Percentiles rank a stretch among this genome's conserved stretches.
Evolutionary conservation across 2,329 filamentous ascomycete genomes (phyloP).

Genomic region (Fusarium clavum): DNA sequence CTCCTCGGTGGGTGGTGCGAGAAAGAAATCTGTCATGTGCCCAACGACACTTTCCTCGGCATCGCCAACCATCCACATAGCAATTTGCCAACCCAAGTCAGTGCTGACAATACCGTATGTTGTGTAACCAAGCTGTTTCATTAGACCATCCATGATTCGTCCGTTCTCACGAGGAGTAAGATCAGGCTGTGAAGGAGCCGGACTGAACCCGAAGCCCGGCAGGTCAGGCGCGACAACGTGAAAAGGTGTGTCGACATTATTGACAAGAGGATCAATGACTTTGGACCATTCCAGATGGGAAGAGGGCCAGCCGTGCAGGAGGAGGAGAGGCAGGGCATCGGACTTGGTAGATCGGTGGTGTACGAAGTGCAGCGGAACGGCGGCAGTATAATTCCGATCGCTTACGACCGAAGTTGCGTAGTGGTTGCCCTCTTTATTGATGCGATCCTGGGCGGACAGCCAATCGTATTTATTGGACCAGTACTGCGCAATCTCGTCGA

Average conservation of each 20-base stretch:
- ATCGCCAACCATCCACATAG: neutral
- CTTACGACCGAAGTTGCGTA: neutral
- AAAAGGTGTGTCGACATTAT: constrained; percentile 45
- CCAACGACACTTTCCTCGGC: neutral
- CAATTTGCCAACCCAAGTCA: constrained; percentile 42
- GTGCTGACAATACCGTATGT: constrained; percentile 47
- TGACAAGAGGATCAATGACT: neutral
- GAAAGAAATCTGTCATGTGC: constrained; percentile 9
- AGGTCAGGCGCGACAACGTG: constrained; percentile 60
- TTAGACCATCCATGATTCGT: constrained; percentile 52
- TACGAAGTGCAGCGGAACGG: constrained; percentile 5
- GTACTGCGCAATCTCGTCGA: neutral
- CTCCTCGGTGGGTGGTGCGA: neutral
- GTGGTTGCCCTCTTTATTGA: neutral
- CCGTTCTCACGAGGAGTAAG: constrained; percentile 49
- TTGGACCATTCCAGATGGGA: constrained; percentile 5
- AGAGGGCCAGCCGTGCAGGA: constrained; percentile 1
- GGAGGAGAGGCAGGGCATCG: neutral
- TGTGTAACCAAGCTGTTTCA: constrained; percentile 55
- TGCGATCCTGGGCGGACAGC: neutral
- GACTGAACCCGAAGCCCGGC: constrained; percentile 59
- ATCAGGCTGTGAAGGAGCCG: constrained; percentile 39
- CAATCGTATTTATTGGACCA: constrained; percentile 2
- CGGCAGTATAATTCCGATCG: neutral
- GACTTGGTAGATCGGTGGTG: neutral